phyloP scores from a whole-genome alignment of 1,284 basidiomycete species.

The Uromyces viciae-fabae region DNA sequence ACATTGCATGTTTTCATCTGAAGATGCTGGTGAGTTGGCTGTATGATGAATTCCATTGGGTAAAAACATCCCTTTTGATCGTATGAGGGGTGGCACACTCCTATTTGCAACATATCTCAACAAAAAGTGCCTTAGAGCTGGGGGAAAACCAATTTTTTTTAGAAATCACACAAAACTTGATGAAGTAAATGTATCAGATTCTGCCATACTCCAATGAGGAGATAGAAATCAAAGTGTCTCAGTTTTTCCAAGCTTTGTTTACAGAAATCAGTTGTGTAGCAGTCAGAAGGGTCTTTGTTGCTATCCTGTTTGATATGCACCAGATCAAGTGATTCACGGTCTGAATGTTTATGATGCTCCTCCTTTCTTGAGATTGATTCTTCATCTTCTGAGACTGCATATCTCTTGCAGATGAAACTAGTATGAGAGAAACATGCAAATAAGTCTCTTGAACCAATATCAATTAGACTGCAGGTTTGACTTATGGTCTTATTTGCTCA shows the following conservation, averaged over 20 bases:
- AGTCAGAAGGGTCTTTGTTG: background rate
- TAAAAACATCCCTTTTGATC: background rate
- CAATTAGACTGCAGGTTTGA: background rate
- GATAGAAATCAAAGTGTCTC: background rate
- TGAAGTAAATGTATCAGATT: background rate
- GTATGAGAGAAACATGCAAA: background rate
- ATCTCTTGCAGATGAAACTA: background rate
- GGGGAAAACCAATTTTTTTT: background rate
- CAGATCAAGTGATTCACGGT: background rate
- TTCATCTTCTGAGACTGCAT: background rate
- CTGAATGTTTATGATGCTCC: no score
- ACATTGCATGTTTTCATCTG: background rate
- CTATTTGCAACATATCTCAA: background rate
- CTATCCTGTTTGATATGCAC: background rate
- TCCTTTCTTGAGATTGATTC: background rate
- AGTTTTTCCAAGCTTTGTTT: background rate
- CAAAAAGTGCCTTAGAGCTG: background rate
- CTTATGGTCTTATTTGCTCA: slow-evolving; percentile 1
- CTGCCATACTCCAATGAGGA: background rate
- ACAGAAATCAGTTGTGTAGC: background rate
- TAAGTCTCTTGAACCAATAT: background rate
- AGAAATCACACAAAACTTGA: background rate
- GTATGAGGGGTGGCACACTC: background rate
- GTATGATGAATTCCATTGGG: background rate
- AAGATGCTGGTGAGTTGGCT: background rate